phyloP scores from a whole-genome alignment of 2,329 filamentous ascomycete genomes.

The Aspergillus udagawae region DNA sequence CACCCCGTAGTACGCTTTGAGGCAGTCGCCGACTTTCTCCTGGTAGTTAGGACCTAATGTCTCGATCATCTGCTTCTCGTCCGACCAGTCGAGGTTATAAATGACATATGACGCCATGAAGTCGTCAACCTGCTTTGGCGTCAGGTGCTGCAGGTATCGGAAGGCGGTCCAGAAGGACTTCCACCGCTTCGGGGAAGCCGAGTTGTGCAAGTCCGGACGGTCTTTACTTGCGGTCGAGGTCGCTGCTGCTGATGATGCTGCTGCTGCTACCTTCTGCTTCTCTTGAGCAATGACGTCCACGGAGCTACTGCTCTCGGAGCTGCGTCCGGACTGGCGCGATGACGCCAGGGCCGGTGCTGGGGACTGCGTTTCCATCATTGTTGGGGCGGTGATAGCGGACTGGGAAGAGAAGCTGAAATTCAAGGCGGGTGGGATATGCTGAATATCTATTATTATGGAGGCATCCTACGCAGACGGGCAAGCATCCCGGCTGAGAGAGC shows the following conservation, averaged over 20 bases:
- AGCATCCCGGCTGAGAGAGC: neutral
- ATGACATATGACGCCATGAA: constrained; percentile 57
- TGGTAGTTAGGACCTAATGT: constrained; percentile 49
- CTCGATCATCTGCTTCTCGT: constrained; percentile 47
- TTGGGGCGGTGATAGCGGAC: neutral
- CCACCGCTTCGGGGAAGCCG: constrained; percentile 46
- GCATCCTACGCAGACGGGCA: neutral
- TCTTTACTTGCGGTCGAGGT: constrained; percentile 1
- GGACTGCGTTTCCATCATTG: constrained; percentile 15
- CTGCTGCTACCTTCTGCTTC: constrained; percentile 24
- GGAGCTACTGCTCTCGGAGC: constrained; percentile 24
- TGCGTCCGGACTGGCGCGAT: constrained; percentile 21
- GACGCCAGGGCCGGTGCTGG: constrained; percentile 11
- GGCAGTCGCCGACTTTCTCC: constrained; percentile 49
- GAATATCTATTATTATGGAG: neutral
- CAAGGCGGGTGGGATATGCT: neutral
- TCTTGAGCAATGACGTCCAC: constrained; percentile 21
- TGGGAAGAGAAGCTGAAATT: neutral
- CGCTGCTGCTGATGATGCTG: constrained; percentile 13
- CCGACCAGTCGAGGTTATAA: constrained; percentile 54
- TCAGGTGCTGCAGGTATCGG: constrained; percentile 48
- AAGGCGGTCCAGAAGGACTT: constrained; percentile 51
- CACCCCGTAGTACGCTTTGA: constrained; percentile 52
- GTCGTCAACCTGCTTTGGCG: constrained; percentile 50
- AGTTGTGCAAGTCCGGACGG: constrained; percentile 36